phyloP scores from a whole-genome alignment of 139 green algal species.

The Nannochloris sp. region DNA sequence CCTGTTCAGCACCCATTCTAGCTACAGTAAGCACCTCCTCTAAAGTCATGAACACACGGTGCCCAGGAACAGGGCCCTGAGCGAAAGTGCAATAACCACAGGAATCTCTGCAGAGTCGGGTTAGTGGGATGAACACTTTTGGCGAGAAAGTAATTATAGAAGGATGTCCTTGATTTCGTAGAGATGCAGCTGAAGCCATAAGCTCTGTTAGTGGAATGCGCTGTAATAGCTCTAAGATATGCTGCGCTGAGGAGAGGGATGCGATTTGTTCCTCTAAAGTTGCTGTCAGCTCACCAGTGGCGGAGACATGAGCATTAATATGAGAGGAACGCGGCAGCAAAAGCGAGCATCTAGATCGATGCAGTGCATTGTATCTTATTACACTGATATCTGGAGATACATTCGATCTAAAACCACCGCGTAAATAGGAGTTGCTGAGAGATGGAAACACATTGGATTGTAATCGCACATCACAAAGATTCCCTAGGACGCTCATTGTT shows the following conservation, averaged over 20 bases:
- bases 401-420: too few species aligned
- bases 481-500: too few species aligned
- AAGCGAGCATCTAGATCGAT: neutral
- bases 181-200: slow-evolving; percentile 19
- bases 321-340: too few species aligned
- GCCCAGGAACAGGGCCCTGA: slow-evolving; percentile 28
- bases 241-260: too few species aligned
- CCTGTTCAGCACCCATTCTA: slow-evolving; percentile 41
- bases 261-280: too few species aligned
- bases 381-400: too few species aligned
- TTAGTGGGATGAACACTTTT: slow-evolving; percentile 91
- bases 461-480: too few species aligned
- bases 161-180: slow-evolving; percentile 31
- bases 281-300: too few species aligned
- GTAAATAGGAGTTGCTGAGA: too few species aligned
- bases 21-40: slow-evolving; percentile 69
- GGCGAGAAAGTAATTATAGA: slow-evolving; percentile 68
- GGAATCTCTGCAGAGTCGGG: slow-evolving; percentile 57
- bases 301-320: slow-evolving; percentile 3
- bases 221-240: neutral
- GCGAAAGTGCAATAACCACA: slow-evolving; percentile 91
- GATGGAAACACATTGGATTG: too few species aligned
- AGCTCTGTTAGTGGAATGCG: slow-evolving; percentile 21
- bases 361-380: neutral
- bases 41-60: slow-evolving; percentile 69